A percentile compares a stretch with the other conserved stretches of the same genome.
phyloP scores from a whole-genome alignment of 306 rosid species.

The Vigna reflexopilosa region DNA sequence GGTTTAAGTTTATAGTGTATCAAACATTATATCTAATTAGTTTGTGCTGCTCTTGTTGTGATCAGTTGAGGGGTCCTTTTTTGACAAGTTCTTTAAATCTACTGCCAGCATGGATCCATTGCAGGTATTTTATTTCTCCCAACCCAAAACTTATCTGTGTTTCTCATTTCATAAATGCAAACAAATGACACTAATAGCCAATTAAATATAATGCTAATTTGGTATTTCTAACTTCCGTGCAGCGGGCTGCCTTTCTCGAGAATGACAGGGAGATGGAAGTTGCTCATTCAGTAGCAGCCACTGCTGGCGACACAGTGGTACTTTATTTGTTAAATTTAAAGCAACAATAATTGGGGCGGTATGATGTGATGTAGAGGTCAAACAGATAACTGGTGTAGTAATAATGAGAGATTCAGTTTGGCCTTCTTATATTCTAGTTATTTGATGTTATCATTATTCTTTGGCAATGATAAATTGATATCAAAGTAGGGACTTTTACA shows the following conservation, averaged over 20 bases:
- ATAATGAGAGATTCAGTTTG: constrained; percentile 6
- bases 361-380: constrained; percentile 9
- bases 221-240: constrained; percentile 25
- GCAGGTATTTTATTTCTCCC: constrained; percentile 63
- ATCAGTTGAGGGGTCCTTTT: constrained; percentile 79
- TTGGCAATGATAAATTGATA: background rate
- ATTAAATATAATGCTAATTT: constrained; percentile 31
- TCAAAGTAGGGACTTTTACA: too few species aligned
- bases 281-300: constrained; percentile 93
- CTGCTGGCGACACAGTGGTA: constrained; percentile 91
- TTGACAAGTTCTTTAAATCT: constrained; percentile 81
- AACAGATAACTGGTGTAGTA: constrained; percentile 6
- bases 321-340: constrained; percentile 10
- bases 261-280: constrained; percentile 87
- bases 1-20: background rate
- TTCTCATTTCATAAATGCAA: constrained; percentile 14
- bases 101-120: constrained; percentile 80
- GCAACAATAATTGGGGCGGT: background rate
- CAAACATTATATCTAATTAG: constrained; percentile 11
- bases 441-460: background rate
- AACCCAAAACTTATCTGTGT: constrained; percentile 29
- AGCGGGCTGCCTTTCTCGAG: constrained; percentile 93
- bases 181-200: background rate
- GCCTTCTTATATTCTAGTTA: constrained; percentile 30
- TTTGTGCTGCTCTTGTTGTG: constrained; percentile 42